Percentiles rank a stretch among this genome's conserved stretches.
Conservation (phyloP, 768 basidiomycete species). For the Termitomyces heimii region DNA sequence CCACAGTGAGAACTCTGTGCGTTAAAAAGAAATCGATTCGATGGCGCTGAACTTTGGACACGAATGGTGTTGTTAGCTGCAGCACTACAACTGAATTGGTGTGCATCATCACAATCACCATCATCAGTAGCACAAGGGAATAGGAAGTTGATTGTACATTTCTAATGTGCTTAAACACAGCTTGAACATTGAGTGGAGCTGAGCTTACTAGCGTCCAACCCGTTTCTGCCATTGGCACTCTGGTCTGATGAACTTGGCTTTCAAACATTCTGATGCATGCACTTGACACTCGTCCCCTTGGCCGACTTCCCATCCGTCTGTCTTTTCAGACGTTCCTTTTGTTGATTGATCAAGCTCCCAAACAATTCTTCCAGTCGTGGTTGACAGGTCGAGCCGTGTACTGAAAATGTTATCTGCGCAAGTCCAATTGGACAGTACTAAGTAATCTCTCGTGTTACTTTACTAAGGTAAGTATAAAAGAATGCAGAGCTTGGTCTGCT, state of each 20-base stretch:
- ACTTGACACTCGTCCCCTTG: not conserved
- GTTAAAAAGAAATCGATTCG: not conserved
- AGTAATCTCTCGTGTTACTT: constrained; percentile 7
- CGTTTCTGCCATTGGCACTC: not conserved
- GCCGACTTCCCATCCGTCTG: not conserved
- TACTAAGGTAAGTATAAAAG: constrained; percentile 7
- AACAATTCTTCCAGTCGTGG: not conserved
- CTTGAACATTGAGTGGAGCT: not conserved
- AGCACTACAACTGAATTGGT: not conserved
- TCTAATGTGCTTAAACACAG: not conserved
- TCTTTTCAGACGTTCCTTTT: not conserved
- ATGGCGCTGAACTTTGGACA: not conserved
- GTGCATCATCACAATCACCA: not conserved
- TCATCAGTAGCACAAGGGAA: not conserved
- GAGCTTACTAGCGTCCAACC: not conserved
- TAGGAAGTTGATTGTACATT: not conserved
- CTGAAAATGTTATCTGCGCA: not conserved
- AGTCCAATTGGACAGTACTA: not conserved
- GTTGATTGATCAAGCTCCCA: not conserved
- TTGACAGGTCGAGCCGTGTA: not conserved
- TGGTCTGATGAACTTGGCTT: not conserved
- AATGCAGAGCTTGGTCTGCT: not conserved
- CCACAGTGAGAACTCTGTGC: not conserved
- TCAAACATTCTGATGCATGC: not conserved
- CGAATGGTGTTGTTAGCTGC: not conserved